Conservation (phyloP, 495 filamentous ascomycete genomes). For the Acidomyces sp. region DNA sequence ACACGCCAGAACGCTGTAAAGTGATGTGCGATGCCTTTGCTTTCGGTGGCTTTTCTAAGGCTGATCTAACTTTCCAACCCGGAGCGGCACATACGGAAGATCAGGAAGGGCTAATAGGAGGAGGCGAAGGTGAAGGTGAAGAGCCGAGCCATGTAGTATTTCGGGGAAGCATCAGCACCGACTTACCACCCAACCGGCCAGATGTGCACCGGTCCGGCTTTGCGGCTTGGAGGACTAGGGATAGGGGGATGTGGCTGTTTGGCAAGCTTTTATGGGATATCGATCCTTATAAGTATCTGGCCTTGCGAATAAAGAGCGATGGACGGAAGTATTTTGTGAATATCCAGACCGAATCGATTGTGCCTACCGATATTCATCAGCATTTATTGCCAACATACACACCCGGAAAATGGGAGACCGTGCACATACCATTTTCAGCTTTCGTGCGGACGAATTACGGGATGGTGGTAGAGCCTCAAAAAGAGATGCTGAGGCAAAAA, state of each 20-base stretch:
- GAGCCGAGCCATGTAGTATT: slow-evolving; percentile 56
- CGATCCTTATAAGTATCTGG: slow-evolving; percentile 76
- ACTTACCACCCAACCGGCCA: slow-evolving; percentile 60
- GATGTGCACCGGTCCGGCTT: slow-evolving; percentile 67
- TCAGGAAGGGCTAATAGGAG: slow-evolving; percentile 19
- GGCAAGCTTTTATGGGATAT: slow-evolving; percentile 76
- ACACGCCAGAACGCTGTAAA: slow-evolving; percentile 54
- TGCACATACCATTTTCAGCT: slow-evolving; percentile 74
- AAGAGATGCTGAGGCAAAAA: slow-evolving; percentile 69
- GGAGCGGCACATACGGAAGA: slow-evolving; percentile 14
- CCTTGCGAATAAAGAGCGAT: slow-evolving; percentile 80
- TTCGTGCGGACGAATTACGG: slow-evolving; percentile 94
- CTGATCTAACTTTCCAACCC: slow-evolving; percentile 54
- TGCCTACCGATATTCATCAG: slow-evolving; percentile 88
- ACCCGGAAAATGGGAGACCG: slow-evolving; percentile 82
- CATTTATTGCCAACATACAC: slow-evolving; percentile 75
- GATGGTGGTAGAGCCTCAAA: slow-evolving; percentile 78
- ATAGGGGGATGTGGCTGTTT: slow-evolving; percentile 47
- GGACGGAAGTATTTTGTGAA: slow-evolving; percentile 89
- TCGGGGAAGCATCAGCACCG: slow-evolving; percentile 74
- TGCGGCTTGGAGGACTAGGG: slow-evolving; percentile 65
- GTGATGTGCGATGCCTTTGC: slow-evolving; percentile 65
- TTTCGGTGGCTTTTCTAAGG: slow-evolving; percentile 72
- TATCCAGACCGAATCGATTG: slow-evolving; percentile 83
- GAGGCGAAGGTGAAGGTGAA: slow-evolving; percentile 22